Base-by-base conservation (phyloP, 202 grass and related monocot genomes). In the Zoysia matrella region DNA sequence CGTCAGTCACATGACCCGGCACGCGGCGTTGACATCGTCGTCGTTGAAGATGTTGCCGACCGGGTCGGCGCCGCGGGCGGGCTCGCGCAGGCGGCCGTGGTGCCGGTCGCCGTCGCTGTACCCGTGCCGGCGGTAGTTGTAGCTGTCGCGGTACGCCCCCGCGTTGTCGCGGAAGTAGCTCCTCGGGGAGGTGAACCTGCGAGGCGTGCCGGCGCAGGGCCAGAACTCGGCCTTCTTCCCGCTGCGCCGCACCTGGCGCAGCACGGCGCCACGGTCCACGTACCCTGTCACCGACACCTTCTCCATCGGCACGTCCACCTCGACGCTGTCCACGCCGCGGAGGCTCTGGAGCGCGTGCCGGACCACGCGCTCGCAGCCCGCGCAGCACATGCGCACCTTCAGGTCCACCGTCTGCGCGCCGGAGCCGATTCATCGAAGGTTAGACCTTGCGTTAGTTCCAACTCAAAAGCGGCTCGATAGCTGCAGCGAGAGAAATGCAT, bases 141-240 rank as follows among this genome's bases (percentile, higher is more conserved):
- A 93, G 77, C 72, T 92, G 13, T 83, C 80, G 48, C 83, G 74
- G 82, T 79, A 95, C 2, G 78, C 6, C 4, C 47, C 71, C 40
- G 73, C 87, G 73, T 72, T 66, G 72, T 92, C 88, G 13, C 86
- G 77, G 75, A 91, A 93, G 81, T 92, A 96, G 71, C 81, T 74
- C 75, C 81, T 54, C 0, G 88, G 57, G 9, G 88, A 88, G 41
- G 93, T 86, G 85, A 90, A 92, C 72, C 87, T 84, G 46, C 80
- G 76, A 2, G 85, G 76, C 30, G 80, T 11, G 67, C 41, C 85
- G 2, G 88, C 80, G 80, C 85, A 89, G 7, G 88, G 85, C 88
- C 90, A 92, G 77, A 92, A 95, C 70, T 92, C 90, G 2, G 90
- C 90, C 90, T 96, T 92, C 90, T 89, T 96, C 57, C 93, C 88